Percentiles rank a stretch among this genome's conserved stretches.
phyloP scores from a whole-genome alignment of 257 asterid genomes.

The Eustoma russellianum region DNA sequence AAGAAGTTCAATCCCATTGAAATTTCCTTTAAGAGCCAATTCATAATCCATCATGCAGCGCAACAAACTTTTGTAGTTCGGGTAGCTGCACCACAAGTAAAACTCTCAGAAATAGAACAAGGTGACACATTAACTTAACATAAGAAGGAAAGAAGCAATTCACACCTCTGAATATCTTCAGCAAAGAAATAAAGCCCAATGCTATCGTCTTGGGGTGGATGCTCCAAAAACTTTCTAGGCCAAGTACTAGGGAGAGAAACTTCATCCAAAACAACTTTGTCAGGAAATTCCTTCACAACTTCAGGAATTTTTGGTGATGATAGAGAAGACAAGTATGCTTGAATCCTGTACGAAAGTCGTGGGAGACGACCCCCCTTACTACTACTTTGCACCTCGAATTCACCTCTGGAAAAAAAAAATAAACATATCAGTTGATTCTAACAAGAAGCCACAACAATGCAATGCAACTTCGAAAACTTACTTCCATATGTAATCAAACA shows the following conservation, averaged over 20 bases:
- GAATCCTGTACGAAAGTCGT: constrained; percentile 9
- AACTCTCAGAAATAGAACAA: background rate
- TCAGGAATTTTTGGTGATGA: constrained; percentile 15
- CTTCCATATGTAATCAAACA: constrained; percentile 17
- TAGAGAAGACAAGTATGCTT: constrained; percentile 14
- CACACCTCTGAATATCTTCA: constrained; percentile 11
- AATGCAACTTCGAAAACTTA: background rate
- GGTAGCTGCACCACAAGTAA: constrained; percentile 11
- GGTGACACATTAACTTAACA: no score
- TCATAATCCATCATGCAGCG: constrained; percentile 14
- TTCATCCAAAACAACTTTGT: constrained; percentile 14
- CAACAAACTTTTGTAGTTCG: constrained; percentile 10
- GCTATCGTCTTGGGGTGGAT: constrained; percentile 9
- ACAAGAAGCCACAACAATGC: background rate
- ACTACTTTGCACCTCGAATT: constrained; percentile 3
- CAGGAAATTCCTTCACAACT: constrained; percentile 14
- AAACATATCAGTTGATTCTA: background rate
- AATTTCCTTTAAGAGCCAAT: constrained; percentile 10
- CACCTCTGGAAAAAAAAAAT: constrained; percentile 13
- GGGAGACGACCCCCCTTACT: constrained; percentile 5
- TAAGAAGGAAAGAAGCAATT: no score
- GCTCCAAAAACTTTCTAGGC: constrained; percentile 16
- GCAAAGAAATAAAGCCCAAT: constrained; percentile 21
- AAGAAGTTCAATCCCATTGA: constrained; percentile 15
- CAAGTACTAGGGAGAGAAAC: constrained; percentile 11